These are phyloP conservation scores for Zygotorulaspora chibaensis DNA, from an alignment of 805 yeast species.

Conservation along the genomic window DNA sequence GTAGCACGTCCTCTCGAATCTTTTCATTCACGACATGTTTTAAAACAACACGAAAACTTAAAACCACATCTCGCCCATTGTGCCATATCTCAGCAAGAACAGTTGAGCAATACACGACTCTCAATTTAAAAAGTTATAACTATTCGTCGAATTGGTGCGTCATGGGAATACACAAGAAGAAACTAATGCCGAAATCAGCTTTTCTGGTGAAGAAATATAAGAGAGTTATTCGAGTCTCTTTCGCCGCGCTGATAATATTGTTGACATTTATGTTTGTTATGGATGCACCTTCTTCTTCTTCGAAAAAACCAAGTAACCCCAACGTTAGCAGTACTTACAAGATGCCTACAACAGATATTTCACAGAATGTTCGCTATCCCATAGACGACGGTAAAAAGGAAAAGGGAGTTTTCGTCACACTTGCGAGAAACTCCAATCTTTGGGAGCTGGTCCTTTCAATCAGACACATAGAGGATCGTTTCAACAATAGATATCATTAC, in stretches of 20 bases:
- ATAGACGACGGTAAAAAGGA: slow-evolving; percentile 37
- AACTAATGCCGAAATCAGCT: slow-evolving; percentile 32
- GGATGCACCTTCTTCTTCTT: slow-evolving; percentile 6
- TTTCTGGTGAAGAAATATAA: slow-evolving; percentile 28
- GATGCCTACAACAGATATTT: slow-evolving; percentile 31
- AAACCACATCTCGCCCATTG: not conserved
- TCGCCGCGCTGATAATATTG: slow-evolving; percentile 22
- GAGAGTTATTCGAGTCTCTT: slow-evolving; percentile 25
- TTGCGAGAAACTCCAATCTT: slow-evolving; percentile 66
- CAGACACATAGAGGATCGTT: slow-evolving; percentile 59
- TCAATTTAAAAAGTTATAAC: too few relatives aligned
- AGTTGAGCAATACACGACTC: too few relatives aligned
- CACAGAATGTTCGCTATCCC: slow-evolving; percentile 31
- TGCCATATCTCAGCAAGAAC: too few relatives aligned
- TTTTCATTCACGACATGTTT: not conserved
- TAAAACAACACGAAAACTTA: not conserved
- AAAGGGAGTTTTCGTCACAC: slow-evolving; percentile 64
- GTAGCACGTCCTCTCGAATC: slow-evolving; percentile 2
- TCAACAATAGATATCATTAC: slow-evolving; percentile 57
- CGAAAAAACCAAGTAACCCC: not conserved
- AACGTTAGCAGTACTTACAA: slow-evolving; percentile 11
- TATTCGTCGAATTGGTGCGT: slow-evolving; percentile 1
- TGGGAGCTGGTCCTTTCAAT: slow-evolving; percentile 54
- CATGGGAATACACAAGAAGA: slow-evolving; percentile 24
- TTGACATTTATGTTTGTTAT: slow-evolving; percentile 18